Percentiles rank a stretch among this genome's conserved stretches.
phyloP scores from a whole-genome alignment of 2,329 filamentous ascomycete species.

The Ophiobolus disseminans region DNA sequence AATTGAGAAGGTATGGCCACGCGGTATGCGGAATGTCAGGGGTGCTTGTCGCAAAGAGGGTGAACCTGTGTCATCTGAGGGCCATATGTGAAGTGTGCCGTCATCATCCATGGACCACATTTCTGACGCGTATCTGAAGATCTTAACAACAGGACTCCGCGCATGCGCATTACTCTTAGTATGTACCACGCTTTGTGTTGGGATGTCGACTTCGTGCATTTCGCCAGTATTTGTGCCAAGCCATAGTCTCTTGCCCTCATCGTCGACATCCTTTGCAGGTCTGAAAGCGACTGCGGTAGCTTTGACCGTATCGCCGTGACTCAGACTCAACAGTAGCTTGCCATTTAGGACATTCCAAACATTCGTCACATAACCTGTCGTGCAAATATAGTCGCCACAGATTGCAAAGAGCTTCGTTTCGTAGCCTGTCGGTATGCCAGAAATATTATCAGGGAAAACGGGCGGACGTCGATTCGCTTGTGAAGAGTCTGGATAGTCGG shows the following conservation, averaged over 20 bases:
- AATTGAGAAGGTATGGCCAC: constrained; percentile 86
- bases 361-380: constrained; percentile 83
- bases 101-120: constrained; percentile 94
- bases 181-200: constrained; percentile 71
- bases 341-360: constrained; percentile 88
- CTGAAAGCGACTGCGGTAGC: constrained; percentile 86
- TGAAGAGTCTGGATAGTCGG: constrained; percentile 82
- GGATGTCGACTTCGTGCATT: constrained; percentile 85
- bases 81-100: constrained; percentile 87
- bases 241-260: constrained; percentile 86
- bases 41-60: constrained; percentile 78
- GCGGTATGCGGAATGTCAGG: constrained; percentile 78
- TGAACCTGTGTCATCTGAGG: constrained; percentile 74
- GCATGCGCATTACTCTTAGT: constrained; percentile 76
- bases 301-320: constrained; percentile 84
- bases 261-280: constrained; percentile 75
- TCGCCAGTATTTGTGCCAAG: constrained; percentile 89
- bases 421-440: constrained; percentile 82
- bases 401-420: constrained; percentile 87
- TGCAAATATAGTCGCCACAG: constrained; percentile 86
- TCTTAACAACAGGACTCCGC: constrained; percentile 79
- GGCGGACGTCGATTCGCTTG: constrained; percentile 86
- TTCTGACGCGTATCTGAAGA: constrained; percentile 84
- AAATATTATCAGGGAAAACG: constrained; percentile 72
- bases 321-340: constrained; percentile 78